Base-by-base conservation (phyloP, 192 early-diverging fungal species). In the Coemansia sp. region DNA sequence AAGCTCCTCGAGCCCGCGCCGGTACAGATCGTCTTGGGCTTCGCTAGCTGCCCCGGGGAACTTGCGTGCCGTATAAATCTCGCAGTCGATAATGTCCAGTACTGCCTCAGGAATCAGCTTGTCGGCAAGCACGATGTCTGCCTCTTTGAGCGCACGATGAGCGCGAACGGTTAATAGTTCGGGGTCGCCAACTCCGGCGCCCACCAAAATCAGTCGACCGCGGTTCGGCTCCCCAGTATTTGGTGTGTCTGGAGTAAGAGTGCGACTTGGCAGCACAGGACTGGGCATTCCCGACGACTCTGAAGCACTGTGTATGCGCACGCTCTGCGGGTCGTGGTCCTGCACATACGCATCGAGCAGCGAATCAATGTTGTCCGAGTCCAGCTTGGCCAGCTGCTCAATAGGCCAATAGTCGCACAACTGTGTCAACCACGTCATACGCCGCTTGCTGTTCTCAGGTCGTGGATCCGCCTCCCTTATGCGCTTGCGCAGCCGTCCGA, bases 51-150 rank as follows among this genome's bases (percentile, higher is more conserved):
- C 75, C n/a, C 82, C 87, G 0, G 85, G 73, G 56, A 87, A 88
- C 61, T 95, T 93, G 61, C 82, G 82, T 13, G 90, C 87, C 19
- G 85, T 86, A 16, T 83, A 84, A 11, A 87, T 65, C 62, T 89
- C 87, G 59, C 85, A 85, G 29, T 66, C 68, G 43, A 82, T 59
- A 19, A 77, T 51, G 20, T 71, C 78, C 19, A 88, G 64, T 14
- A 86, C 78, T 8, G 85, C 71, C 45, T 77, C 52, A 22, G 91
- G 88, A 32, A 94, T 85, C 48, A 93, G 74, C 54, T 87, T 85
- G 76, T 97, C 95, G 19, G 89, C 85, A 1, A 97, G 83, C 12
- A 96, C 87, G n/a, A 92, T 73, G 61, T 96, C 93, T 3, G 93
- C 93, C n/a, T 73, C 72, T 18, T 72, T 68, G 22, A 97, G 62